These are phyloP conservation scores for Mucor mucedo DNA, from an alignment of 371 early-diverging fungal genomes.

Conservation along the genomic window DNA sequence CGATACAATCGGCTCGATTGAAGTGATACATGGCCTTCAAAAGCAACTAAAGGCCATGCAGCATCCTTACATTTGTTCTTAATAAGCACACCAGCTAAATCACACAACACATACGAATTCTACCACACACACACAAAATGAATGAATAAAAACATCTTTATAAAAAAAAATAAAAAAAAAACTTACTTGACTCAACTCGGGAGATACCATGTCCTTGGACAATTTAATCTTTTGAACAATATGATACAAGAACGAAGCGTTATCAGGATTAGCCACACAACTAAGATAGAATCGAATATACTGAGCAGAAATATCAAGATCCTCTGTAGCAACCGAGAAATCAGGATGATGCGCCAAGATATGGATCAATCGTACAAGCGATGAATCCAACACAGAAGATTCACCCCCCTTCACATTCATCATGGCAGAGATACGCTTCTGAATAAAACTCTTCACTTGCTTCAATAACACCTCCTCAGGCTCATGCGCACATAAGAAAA, in stretches of 20 bases:
- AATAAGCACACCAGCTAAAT: constrained; percentile 80
- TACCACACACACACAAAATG: no score
- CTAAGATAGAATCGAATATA: constrained; percentile 89
- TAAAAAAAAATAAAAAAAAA: neutral
- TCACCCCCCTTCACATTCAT: constrained; percentile 13
- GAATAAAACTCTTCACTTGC: constrained; percentile 42
- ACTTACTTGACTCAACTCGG: constrained; percentile 56
- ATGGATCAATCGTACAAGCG: constrained; percentile 74
- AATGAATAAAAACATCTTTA: no score
- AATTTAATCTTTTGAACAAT: constrained; percentile 81
- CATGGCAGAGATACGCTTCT: constrained; percentile 29
- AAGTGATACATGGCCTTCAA: constrained; percentile 64
- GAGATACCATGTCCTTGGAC: constrained; percentile 62
- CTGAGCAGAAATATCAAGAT: constrained; percentile 52
- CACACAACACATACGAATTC: constrained; percentile 84
- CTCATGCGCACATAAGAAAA: constrained; percentile 88
- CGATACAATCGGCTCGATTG: constrained; percentile 64
- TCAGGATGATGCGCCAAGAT: constrained; percentile 93
- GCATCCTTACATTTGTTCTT: constrained; percentile 69
- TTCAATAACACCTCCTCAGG: constrained; percentile 72
- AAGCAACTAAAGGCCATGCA: constrained; percentile 76
- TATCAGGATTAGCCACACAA: constrained; percentile 79
- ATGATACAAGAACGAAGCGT: constrained; percentile 83
- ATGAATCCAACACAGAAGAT: constrained; percentile 59
- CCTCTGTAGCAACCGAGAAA: constrained; percentile 64